Conservation (phyloP, 192 early-diverging fungal species). For the Coemansia sp. region DNA sequence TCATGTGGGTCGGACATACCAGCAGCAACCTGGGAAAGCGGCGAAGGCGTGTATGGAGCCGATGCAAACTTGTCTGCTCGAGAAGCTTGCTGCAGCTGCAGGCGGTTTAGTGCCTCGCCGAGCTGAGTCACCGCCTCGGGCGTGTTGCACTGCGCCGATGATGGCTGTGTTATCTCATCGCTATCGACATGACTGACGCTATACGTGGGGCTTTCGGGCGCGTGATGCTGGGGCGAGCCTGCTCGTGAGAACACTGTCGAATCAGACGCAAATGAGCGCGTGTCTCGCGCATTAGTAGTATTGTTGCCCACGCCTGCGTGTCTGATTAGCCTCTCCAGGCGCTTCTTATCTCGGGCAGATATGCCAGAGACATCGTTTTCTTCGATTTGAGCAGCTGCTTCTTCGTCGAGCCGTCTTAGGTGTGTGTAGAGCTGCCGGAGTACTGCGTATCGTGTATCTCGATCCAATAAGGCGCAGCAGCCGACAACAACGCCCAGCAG, state of each 20-base stretch:
- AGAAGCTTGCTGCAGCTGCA: slow-evolving; percentile 10
- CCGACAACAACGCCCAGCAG: slow-evolving; percentile 39
- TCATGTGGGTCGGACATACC: background rate
- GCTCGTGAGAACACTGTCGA: slow-evolving; percentile 51
- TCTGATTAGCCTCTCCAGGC: slow-evolving; percentile 1
- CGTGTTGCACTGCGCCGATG: slow-evolving; percentile 32
- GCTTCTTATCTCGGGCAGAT: slow-evolving; percentile 3
- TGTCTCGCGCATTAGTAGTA: slow-evolving; percentile 27
- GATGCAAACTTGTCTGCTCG: background rate
- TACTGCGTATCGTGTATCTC: slow-evolving; percentile 38
- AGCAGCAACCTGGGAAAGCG: slow-evolving; percentile 22
- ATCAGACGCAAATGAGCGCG: slow-evolving; percentile 49
- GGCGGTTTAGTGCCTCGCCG: slow-evolving; percentile 38
- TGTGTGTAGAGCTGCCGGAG: slow-evolving; percentile 34
- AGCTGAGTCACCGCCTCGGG: slow-evolving; percentile 39
- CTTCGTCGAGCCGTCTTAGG: slow-evolving; percentile 36
- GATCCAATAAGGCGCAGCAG: slow-evolving; percentile 42
- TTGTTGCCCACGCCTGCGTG: slow-evolving; percentile 3
- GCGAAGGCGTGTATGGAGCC: slow-evolving; percentile 20
- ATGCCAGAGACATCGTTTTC: background rate
- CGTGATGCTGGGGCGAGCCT: slow-evolving; percentile 20
- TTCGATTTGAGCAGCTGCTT: slow-evolving; percentile 30
- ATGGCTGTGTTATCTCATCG: slow-evolving; percentile 12
- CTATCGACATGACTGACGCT: background rate
- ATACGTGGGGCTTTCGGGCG: background rate